Base-by-base conservation (phyloP, 1,284 basidiomycete genomes). In the Melampsora medusae region DNA sequence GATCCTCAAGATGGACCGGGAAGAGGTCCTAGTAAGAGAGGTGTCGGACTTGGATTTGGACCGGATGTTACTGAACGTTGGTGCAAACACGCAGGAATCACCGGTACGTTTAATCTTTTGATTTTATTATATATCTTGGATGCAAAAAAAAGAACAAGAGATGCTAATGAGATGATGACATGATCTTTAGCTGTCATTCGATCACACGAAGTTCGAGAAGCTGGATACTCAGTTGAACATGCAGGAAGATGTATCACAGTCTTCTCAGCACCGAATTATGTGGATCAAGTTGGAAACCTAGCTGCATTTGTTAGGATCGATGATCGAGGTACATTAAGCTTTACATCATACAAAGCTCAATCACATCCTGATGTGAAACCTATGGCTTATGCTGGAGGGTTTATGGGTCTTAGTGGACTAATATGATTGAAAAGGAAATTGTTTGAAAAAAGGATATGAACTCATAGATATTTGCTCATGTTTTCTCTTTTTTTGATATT, bases 1-100 rank as follows among this genome's bases (percentile, higher is more conserved):
- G 97, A 99, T 84, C 96, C 97, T 31, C 96, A 98, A 84, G 90
- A 91, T 59, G 83, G 86, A 62, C 89, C 89, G 16, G 97, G 97
- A n/a, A 89, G 97, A 53, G 95, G 95, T 0, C 96, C 96, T 4
- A 95, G 92, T 81, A 99, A 99, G 87, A 89, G 97, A 69, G 96
- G 96, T 78, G 94, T 98, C 69, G 96, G 97, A 22, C 90, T 97
- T 78, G 90, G 92, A 10, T 99, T 99, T 83, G 96, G 96, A 19
- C 96, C 96, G 0, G 95, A 97, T 82, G 69, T 82, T 5, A 83
- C 81, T 1, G 74, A 78, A 25, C 60, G 78, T 7, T 82, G 80
- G 79, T 79, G 80, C 12, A 79, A 80, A 60, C 22, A 67, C 69
- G 80, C 81, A 62, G 77, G 78, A 67, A 69, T 81, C 2, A 81